phyloP scores from a whole-genome alignment of 1,284 basidiomycete species.

The Veloboletus limbatus region DNA sequence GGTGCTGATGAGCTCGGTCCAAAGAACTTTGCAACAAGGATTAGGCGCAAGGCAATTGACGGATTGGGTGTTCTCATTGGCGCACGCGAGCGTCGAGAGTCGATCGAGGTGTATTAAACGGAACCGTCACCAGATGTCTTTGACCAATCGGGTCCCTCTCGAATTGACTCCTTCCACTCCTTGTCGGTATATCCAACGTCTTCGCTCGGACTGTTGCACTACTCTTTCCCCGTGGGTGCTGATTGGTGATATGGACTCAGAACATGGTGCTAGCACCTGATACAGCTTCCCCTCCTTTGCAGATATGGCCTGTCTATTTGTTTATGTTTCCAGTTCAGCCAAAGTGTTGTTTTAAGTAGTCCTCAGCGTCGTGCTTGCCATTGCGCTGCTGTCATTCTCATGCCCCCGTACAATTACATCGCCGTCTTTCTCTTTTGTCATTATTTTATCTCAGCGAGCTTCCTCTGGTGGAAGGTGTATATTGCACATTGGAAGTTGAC shows the following conservation, averaged over 20 bases:
- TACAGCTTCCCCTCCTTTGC: slow-evolving; percentile 27
- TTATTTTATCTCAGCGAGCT: slow-evolving; percentile 21
- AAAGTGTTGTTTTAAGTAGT: slow-evolving; percentile 33
- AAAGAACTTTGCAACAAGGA: slow-evolving; percentile 84
- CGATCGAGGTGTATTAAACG: slow-evolving; percentile 54
- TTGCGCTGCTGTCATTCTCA: slow-evolving; percentile 20
- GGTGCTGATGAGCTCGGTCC: slow-evolving; percentile 83
- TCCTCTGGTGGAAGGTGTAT: slow-evolving; percentile 7
- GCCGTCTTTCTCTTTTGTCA: slow-evolving; percentile 12
- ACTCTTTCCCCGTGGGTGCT: slow-evolving; percentile 9
- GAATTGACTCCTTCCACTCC: slow-evolving; percentile 21
- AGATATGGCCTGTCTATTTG: slow-evolving; percentile 24
- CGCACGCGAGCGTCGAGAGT: slow-evolving; percentile 69
- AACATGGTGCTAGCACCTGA: slow-evolving; percentile 30
- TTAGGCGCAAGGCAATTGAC: slow-evolving; percentile 76
- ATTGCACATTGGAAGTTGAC: slow-evolving; percentile 38
- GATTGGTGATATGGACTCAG: slow-evolving; percentile 24
- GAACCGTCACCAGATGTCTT: slow-evolving; percentile 1
- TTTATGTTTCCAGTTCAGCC: slow-evolving; percentile 22
- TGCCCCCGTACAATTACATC: slow-evolving; percentile 15
- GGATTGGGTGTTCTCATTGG: slow-evolving; percentile 71
- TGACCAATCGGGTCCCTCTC: slow-evolving; percentile 9
- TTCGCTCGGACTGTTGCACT: slow-evolving; percentile 15
- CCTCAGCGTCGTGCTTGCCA: slow-evolving; percentile 29
- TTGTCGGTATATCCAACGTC: slow-evolving; percentile 15